Conservation (phyloP, 331 rosid species). For the Spiraea crenata region DNA sequence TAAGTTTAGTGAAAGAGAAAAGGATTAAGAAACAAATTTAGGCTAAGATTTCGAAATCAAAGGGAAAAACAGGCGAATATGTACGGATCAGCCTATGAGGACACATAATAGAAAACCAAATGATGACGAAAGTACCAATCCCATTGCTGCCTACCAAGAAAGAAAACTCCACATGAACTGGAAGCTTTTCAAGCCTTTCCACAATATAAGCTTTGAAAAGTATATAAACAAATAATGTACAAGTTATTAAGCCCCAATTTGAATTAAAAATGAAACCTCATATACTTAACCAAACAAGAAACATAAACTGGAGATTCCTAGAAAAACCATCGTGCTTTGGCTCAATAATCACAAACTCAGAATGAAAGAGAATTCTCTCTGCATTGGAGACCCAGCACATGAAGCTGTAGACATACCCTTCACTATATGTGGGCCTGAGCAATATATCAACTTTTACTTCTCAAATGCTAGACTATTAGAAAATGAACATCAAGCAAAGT, state of each 20-base stretch:
- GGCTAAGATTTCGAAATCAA: neutral
- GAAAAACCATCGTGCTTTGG: conserved; percentile 18
- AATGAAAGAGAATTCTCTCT: conserved; percentile 25
- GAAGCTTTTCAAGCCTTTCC: neutral
- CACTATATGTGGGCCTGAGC: conserved; percentile 35
- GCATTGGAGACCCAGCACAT: conserved; percentile 33
- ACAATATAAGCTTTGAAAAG: neutral
- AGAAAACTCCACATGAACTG: neutral
- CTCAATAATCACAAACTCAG: conserved; percentile 18
- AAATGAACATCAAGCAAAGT: conserved; percentile 6
- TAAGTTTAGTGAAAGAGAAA: conserved; percentile 28
- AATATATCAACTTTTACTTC: conserved; percentile 26
- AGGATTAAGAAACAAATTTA: conserved; percentile 7
- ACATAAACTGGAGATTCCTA: conserved; percentile 7
- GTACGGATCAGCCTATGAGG: neutral
- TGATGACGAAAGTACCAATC: neutral
- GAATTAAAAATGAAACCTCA: neutral
- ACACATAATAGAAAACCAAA: neutral
- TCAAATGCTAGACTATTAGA: conserved; percentile 9
- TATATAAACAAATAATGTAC: neutral
- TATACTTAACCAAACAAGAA: neutral
- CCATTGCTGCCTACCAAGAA: neutral
- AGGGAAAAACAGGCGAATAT: neutral
- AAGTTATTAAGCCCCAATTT: neutral
- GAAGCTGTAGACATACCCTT: conserved; percentile 26